These are phyloP conservation scores for Rhododendron ferrugineum DNA, from an alignment of 148 eudicot genomes.

Conservation along the genomic window DNA sequence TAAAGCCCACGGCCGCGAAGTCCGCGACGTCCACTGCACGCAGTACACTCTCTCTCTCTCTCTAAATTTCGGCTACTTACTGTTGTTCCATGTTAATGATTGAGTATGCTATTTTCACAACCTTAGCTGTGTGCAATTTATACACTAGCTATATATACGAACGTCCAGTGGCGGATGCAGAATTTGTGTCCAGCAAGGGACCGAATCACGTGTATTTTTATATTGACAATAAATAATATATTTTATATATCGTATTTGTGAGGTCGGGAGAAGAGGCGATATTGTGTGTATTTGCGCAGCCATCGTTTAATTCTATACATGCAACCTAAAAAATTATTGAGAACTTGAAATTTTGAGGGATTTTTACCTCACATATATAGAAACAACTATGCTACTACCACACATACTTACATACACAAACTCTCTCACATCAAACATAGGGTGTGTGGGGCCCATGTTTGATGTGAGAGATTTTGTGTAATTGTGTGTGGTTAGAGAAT, in stretches of 20 bases:
- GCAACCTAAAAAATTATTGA: background rate
- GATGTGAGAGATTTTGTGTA: too few relatives aligned
- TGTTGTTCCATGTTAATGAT: background rate
- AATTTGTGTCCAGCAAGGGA: background rate
- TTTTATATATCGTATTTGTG: background rate
- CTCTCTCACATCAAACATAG: too few relatives aligned
- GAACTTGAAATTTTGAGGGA: background rate
- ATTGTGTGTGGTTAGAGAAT: too few relatives aligned
- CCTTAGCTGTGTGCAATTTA: background rate
- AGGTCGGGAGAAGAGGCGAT: background rate
- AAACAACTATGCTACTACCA: too few relatives aligned
- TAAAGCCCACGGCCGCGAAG: conserved; percentile 92
- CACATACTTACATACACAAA: too few relatives aligned
- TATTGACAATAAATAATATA: background rate
- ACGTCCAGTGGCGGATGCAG: background rate
- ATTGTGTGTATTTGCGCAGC: background rate
- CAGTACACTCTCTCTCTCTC: conserved; percentile 26
- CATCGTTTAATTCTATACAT: background rate
- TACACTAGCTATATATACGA: background rate
- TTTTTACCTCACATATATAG: background rate
- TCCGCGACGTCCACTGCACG: conserved; percentile 82
- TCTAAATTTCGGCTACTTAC: background rate
- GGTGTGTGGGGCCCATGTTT: too few relatives aligned
- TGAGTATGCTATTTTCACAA: background rate
- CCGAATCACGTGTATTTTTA: background rate